Evolutionary conservation across 1,284 basidiomycete species (phyloP).

Genomic region (Laetiporus sulphureus): DNA sequence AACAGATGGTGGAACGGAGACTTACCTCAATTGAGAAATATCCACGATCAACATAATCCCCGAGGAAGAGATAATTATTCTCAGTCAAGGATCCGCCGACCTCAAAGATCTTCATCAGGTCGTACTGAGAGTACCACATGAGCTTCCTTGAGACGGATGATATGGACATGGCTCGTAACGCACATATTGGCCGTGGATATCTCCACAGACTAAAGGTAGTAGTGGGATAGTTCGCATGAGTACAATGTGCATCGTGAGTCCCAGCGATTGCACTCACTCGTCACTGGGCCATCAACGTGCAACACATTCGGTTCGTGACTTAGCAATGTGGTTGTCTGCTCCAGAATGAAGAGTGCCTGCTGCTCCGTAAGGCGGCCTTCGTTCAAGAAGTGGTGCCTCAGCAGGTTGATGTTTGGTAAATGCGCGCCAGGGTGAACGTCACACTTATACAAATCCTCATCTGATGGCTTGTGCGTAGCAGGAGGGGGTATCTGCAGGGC

Average conservation of each 20-base stretch:
- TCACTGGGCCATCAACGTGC: constrained; percentile 86
- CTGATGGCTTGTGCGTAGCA: constrained; percentile 23
- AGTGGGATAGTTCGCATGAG: neutral
- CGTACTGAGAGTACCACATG: constrained; percentile 50
- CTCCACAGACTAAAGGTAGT: constrained; percentile 73
- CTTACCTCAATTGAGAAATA: constrained; percentile 91
- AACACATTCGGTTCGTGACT: constrained; percentile 84
- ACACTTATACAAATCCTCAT: constrained; percentile 30
- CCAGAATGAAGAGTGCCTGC: constrained; percentile 86
- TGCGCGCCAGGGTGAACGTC: constrained; percentile 31
- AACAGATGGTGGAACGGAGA: too few relatives aligned
- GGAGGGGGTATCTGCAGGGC: constrained; percentile 26
- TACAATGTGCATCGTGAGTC: constrained; percentile 4
- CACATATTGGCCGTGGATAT: constrained; percentile 99
- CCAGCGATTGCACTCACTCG: constrained; percentile 50
- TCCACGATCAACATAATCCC: constrained; percentile 98
- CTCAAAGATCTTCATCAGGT: constrained; percentile 98
- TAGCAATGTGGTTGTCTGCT: constrained; percentile 72
- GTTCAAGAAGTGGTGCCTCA: constrained; percentile 90
- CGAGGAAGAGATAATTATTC: constrained; percentile 92
- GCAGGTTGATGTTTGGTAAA: constrained; percentile 77
- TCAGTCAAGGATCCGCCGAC: constrained; percentile 88
- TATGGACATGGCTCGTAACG: constrained; percentile 28
- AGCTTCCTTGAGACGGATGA: neutral
- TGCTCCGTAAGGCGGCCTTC: constrained; percentile 85